Base-by-base conservation (phyloP, 164 flowering plant genomes). In the Vitis cinerea region DNA sequence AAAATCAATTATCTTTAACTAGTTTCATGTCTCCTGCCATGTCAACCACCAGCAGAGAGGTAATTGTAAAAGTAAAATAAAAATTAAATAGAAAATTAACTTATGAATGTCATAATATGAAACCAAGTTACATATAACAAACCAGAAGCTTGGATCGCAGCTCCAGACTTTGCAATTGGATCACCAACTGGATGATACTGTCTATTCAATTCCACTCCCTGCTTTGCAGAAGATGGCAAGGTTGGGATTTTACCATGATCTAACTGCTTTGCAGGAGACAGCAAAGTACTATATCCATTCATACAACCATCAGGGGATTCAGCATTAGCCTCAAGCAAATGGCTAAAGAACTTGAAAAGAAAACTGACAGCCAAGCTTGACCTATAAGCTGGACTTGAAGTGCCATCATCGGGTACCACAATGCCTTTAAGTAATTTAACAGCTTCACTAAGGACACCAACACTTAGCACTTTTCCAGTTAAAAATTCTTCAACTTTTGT, bases 61-160 rank as follows among this genome's bases (percentile, higher is more conserved):
- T 13, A 12, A 2, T 14, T 1, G 37, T 6, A 37, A 50, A 8
- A 48, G 47, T 14, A 63, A 37, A 16, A 37, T 63, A 13, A 61
- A 6, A 11, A 6, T 12, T 9, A 62, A 62, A 47, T 19, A 50
- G 10, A 65, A 44, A 55, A 37, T 14, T 8, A 49, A 14, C 10
- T 49, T 6, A 15, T 15, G 1, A 49, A 1, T 8, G 9, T 17
- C 8, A 31, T 31, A 49, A 64, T 8, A 9, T 17, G 17, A 19
- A 64, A 16, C 19, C 12, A 47, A 29, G 50, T 31, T 31, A 31
- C 14, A 54, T 50, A 59, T 12, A 67, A 80, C 87, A 16, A 68
- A 94, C 98, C 97, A 75, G 97, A 90, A 79, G 98, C 96, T 83
- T 94, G 98, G 50, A 89, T 66, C 51, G 90, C 81, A 66, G 94